Base-by-base conservation (phyloP, 2,329 filamentous ascomycete species). In the Aspergillus costaricaensis region DNA sequence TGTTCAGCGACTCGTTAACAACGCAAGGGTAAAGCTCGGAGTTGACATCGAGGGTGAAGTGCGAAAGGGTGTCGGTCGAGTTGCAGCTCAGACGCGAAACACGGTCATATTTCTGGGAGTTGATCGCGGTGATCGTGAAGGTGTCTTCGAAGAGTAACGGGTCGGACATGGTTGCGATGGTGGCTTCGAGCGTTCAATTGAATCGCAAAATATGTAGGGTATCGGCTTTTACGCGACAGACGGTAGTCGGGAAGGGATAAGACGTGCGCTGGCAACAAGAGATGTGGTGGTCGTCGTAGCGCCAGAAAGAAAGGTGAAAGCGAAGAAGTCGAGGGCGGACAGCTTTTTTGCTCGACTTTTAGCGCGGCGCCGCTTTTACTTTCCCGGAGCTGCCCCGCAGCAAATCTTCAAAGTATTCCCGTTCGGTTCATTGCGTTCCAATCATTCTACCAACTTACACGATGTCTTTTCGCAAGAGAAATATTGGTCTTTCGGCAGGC, bases 101-200 rank as follows among this genome's bases (percentile, higher is more conserved):
- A 66, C 94, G 91, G 81, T 98, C 95, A 80, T 99, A 99, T 80
- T 97, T 96, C 72, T 88, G 86, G 72, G 88, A 85, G 81, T 96
- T 91, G 76, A 92, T 82, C 58, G 85, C 80, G 68, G 87, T 94
- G 71, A 98, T 84, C 63, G 85, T 90, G 85, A 98, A 97, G 71
- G 86, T 89, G 74, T 96, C 92, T 80, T 97, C 92, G 80, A 96
- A 96, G 77, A 98, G 91, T 72, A 95, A 89, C 60, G 93, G 89
- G 81, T 98, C 94, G 68, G 90, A 89, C 78, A 91, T 87, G 67
- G 80, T 82, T 69, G 80, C 78, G 64, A 80, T 74, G 79, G 53
- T 55, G 32, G 7, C 12, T 48, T 19, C 25, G n/a, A 59, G 48
- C 10, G 5, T 36, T 48, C 38, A 49, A 55, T 49, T n/a, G 25